Conservation (phyloP, 331 rosid genomes). For the Phaseolus coccineus region DNA sequence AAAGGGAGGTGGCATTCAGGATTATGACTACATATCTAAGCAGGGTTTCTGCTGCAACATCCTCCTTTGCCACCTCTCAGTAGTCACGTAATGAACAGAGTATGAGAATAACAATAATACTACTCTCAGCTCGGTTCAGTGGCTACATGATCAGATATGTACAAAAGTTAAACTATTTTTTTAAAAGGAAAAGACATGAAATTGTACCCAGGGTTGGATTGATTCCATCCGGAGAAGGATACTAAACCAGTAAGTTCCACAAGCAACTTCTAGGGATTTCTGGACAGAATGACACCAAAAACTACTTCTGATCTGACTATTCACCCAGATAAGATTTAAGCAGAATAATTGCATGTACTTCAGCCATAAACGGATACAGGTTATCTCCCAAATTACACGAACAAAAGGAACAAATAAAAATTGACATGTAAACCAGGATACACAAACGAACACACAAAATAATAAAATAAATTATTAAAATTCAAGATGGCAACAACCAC, state of each 20-base stretch:
- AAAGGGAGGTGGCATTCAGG: not conserved
- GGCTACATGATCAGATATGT: not conserved
- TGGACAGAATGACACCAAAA: not conserved
- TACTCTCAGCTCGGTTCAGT: slow-evolving; percentile 11
- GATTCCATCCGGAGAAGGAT: not conserved
- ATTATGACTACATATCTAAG: not conserved
- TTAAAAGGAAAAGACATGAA: not conserved
- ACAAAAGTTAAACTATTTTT: slow-evolving; percentile 5
- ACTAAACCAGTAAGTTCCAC: slow-evolving; percentile 14
- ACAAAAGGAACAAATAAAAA: not conserved
- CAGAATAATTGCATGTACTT: not conserved
- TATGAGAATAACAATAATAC: slow-evolving; percentile 6
- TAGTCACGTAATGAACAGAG: slow-evolving; percentile 13
- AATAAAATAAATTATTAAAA: slow-evolving; percentile 14
- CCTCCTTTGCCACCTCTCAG: slow-evolving; percentile 13
- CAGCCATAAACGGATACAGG: slow-evolving; percentile 9
- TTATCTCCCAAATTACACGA: slow-evolving; percentile 17
- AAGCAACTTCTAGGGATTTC: slow-evolving; percentile 24
- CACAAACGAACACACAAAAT: not conserved
- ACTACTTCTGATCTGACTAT: not conserved
- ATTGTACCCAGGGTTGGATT: not conserved
- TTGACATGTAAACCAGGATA: slow-evolving; percentile 4
- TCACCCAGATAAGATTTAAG: not conserved
- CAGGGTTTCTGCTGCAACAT: slow-evolving; percentile 10
- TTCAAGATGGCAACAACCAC: slow-evolving; percentile 10